Percentiles rank a stretch among this genome's conserved stretches.
phyloP scores from a whole-genome alignment of 2,329 filamentous ascomycete species.

The Falciphora oryzae region DNA sequence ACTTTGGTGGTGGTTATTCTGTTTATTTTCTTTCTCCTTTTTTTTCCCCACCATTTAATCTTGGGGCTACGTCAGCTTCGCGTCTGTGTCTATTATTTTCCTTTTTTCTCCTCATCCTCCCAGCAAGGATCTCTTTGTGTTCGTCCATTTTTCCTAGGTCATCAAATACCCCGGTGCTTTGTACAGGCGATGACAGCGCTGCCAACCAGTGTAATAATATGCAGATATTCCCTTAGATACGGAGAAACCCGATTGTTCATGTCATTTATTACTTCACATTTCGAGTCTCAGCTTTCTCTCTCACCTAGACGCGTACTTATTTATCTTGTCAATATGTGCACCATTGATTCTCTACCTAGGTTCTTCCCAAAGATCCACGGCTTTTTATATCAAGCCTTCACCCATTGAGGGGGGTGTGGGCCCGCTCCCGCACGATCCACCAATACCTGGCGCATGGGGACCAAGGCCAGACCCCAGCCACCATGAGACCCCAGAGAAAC shows the following conservation, averaged over 20 bases:
- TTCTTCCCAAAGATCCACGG: too few species aligned
- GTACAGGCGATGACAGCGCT: background rate
- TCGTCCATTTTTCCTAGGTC: background rate
- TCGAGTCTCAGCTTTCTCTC: too few species aligned
- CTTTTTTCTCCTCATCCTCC: conserved; percentile 16
- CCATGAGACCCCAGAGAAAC: background rate
- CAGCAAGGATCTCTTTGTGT: too few species aligned
- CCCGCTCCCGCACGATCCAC: background rate
- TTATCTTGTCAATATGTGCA: too few species aligned
- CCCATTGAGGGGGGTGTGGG: background rate
- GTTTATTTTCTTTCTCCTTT: conserved; percentile 10
- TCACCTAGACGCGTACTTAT: too few species aligned
- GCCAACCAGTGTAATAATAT: background rate
- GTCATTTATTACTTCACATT: background rate
- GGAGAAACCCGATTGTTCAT: background rate
- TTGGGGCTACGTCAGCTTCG: conserved; percentile 15
- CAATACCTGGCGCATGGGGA: background rate
- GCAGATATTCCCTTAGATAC: background rate
- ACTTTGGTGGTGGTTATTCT: background rate
- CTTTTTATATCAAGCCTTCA: too few species aligned
- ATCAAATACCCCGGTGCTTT: background rate
- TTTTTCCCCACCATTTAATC: background rate
- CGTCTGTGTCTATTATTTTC: conserved; percentile 15
- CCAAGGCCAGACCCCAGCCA: background rate
- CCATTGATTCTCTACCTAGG: too few species aligned